phyloP scores from a whole-genome alignment of 1,284 basidiomycete species.

The Exsudoporus floridanus region DNA sequence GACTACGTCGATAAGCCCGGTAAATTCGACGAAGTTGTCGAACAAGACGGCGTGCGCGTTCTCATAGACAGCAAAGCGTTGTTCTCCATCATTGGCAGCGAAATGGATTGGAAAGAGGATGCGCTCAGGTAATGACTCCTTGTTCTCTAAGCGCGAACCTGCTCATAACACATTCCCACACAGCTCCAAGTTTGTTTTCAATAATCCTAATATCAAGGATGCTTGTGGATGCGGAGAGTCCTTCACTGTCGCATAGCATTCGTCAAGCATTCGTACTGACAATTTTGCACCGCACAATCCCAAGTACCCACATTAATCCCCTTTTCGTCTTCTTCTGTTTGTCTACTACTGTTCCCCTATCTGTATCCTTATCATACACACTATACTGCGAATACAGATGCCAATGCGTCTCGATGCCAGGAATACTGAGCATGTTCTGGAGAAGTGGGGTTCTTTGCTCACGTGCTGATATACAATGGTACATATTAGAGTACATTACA shows the following conservation, averaged over 20 bases:
- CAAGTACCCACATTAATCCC: conserved; percentile 15
- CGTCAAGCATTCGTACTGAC: conserved; percentile 15
- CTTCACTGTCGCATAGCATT: conserved; percentile 57
- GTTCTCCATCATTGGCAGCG: conserved; percentile 97
- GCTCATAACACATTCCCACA: not conserved
- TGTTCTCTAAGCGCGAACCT: not conserved
- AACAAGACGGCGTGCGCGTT: conserved; percentile 92
- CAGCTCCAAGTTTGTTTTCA: conserved; percentile 90
- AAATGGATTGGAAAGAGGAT: conserved; percentile 99
- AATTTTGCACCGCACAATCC: conserved; percentile 3
- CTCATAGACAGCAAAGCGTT: conserved; percentile 97
- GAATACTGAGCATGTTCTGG: not conserved
- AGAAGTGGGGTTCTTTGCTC: conserved; percentile 18
- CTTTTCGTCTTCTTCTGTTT: not conserved
- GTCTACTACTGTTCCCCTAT: not conserved
- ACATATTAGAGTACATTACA: conserved; percentile 23
- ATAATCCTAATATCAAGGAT: conserved; percentile 88
- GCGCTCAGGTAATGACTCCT: conserved; percentile 62
- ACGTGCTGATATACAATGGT: not conserved
- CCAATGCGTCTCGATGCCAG: not conserved
- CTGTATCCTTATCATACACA: conserved; percentile 35
- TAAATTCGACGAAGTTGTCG: conserved; percentile 96
- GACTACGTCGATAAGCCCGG: conserved; percentile 93
- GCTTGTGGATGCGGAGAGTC: conserved; percentile 95
- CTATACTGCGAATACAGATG: conserved; percentile 13